Evolutionary conservation across 768 basidiomycete species (phyloP).

Genomic region (Rhizopogon sp.): DNA sequence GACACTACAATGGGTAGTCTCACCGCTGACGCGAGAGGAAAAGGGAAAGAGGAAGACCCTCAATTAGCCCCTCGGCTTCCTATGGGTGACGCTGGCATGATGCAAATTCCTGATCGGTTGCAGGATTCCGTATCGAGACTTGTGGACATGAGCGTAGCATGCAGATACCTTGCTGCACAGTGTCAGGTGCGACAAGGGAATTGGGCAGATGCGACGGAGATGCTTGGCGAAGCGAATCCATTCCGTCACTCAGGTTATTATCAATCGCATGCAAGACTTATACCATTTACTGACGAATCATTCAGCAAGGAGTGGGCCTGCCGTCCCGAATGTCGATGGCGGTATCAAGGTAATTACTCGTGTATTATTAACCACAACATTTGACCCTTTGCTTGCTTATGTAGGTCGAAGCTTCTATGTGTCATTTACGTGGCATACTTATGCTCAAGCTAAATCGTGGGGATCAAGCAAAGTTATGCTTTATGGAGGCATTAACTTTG

Average conservation of each 20-base stretch:
- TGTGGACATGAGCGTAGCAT: constrained; percentile 93
- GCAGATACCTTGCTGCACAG: constrained; percentile 94
- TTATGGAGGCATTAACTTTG: constrained; percentile 90
- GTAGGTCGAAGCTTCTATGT: constrained; percentile 98
- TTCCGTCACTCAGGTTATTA: constrained; percentile 65
- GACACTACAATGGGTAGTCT: constrained; percentile 40
- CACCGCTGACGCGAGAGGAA: constrained; percentile 45
- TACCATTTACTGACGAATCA: neutral
- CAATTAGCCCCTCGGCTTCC: constrained; percentile 53
- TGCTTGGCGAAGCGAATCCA: constrained; percentile 91
- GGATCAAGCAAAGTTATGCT: constrained; percentile 88
- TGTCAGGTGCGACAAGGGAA: constrained; percentile 90
- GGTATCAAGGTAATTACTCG: constrained; percentile 77
- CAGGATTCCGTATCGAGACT: constrained; percentile 68
- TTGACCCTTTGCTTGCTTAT: neutral
- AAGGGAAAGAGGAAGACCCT: constrained; percentile 50
- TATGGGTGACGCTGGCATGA: constrained; percentile 65
- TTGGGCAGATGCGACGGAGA: constrained; percentile 87
- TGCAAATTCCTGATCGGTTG: constrained; percentile 61
- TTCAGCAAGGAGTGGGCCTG: constrained; percentile 57
- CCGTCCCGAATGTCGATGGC: constrained; percentile 80
- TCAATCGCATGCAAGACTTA: neutral
- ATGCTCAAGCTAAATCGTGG: constrained; percentile 93
- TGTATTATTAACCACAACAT: neutral
- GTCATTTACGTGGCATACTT: constrained; percentile 86